Evolutionary conservation across 768 basidiomycete species (phyloP).

Genomic region (Rhodotorula kratochvilovae): DNA sequence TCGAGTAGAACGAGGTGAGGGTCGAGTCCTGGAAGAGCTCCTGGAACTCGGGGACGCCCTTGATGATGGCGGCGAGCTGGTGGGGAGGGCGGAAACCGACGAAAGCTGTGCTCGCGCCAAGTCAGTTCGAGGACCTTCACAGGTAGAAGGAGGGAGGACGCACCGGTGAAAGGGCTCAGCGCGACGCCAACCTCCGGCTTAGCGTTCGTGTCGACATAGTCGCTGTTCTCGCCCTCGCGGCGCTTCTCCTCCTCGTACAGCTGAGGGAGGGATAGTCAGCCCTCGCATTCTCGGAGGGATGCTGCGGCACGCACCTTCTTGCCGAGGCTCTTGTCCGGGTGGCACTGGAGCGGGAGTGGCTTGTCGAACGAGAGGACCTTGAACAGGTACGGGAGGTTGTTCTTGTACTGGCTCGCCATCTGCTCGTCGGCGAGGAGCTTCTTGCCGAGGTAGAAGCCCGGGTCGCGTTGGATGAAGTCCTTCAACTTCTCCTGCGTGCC

Average conservation of each 20-base stretch:
- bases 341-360: conserved; percentile 39
- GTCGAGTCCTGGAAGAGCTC: conserved; percentile 7
- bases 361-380: conserved; percentile 42
- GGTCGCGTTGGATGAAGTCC: conserved; percentile 22
- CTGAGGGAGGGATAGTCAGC: background rate
- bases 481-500: conserved; percentile 2
- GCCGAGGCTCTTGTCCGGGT: conserved; percentile 33
- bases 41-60: conserved; percentile 19
- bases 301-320: background rate
- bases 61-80: conserved; percentile 21
- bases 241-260: conserved; percentile 29
- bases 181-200: conserved; percentile 40
- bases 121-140: background rate
- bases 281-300: rapidly evolving
- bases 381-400: conserved; percentile 40
- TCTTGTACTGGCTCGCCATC: conserved; percentile 28
- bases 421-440: conserved; percentile 30
- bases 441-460: conserved; percentile 31
- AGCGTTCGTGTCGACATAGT: conserved; percentile 39
- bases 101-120: conserved; percentile 18
- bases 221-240: conserved; percentile 27
- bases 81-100: conserved; percentile 39
- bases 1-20: background rate
- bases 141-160: background rate
- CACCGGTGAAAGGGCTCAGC: conserved; percentile 23